Base-by-base conservation (phyloP, 2,329 filamentous ascomycete genomes). In the Fulvia fulva region DNA sequence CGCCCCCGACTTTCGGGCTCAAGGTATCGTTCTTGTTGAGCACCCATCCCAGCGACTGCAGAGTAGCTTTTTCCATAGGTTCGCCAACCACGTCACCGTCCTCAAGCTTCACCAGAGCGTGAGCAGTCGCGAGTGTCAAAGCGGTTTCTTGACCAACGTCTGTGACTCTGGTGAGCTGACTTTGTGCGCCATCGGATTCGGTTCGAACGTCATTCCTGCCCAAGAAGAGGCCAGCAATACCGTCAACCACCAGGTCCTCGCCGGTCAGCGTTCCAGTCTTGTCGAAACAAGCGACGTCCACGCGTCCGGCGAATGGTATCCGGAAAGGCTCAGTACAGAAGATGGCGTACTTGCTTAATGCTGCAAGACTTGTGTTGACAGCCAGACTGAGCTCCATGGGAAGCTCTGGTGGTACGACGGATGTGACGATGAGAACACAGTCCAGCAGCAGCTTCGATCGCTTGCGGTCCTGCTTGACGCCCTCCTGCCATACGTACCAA, bases 321-420 rank as follows among this genome's bases (percentile, higher is more conserved):
- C 94, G 88, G 85, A 99, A 99, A 26, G 94, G 94, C 74, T 99
- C 95, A 1, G 94, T 99, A 73, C 94, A 99, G 81, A 96, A 99
- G 69, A 99, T 99, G 60, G 95, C 94, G 67, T 88, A 93, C 75
- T 93, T 95, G 76, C 92, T 95, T 37, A 99, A 81, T 26, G 94
- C 93, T 51, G 94, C 92, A 74, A 99, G 79, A 81, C 90, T 96
- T 12, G 94, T 99, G 78, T 99, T 99, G 73, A 99, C 95, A 50
- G 95, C 95, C 69, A 99, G 80, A 76, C 90, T 96, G 53, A 99
- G 83, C 72, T 99, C 95, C 94, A 99, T 99, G 12, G 94, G 94
- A 62, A 99, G 80, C 77, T 99, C 94, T 1, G 94, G 94, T n/a
- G 94, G 94, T 1, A 99, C 94, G 59, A 99, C 94, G 71, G 91